These are phyloP conservation scores for Fraxinus anomala DNA, from an alignment of 257 asterid genomes.

Conservation along the genomic window DNA sequence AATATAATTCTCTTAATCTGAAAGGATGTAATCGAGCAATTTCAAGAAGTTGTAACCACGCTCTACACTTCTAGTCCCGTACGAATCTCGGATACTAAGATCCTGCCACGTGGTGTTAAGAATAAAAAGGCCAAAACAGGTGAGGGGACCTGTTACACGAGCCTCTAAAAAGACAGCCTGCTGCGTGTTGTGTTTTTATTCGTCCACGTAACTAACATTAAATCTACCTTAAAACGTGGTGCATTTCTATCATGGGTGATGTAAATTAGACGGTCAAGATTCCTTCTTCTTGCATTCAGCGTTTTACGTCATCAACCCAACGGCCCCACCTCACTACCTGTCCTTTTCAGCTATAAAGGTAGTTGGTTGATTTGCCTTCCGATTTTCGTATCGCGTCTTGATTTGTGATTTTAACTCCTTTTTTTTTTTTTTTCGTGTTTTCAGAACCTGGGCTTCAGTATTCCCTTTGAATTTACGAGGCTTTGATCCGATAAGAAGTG, in stretches of 20 bases:
- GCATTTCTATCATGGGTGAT: background rate
- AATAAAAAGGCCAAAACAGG: too few relatives aligned
- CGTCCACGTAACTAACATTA: constrained; percentile 50
- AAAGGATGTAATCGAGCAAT: background rate
- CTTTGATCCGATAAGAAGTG: constrained; percentile 63
- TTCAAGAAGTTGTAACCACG: constrained; percentile 24
- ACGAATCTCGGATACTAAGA: constrained; percentile 47
- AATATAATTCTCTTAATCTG: too few relatives aligned
- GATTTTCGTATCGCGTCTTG: constrained; percentile 22
- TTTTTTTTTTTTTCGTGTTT: background rate
- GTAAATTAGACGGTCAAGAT: constrained; percentile 32
- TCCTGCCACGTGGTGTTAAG: constrained; percentile 57
- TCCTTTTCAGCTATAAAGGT: background rate
- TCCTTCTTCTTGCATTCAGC: constrained; percentile 31
- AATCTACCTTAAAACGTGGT: constrained; percentile 48
- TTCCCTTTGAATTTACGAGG: constrained; percentile 23
- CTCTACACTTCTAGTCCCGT: constrained; percentile 10
- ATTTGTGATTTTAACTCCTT: background rate
- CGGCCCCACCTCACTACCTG: constrained; percentile 38
- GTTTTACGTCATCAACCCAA: constrained; percentile 60
- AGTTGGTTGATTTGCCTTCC: background rate
- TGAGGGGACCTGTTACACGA: too few relatives aligned
- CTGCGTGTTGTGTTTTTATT: constrained; percentile 40
- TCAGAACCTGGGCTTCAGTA: background rate
- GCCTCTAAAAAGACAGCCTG: constrained; percentile 44